Evolutionary conservation across 2,329 filamentous ascomycete genomes (phyloP), one percentile per base, ranked within the genome.

Genomic region (Keithomyces neogunnii): DNA sequence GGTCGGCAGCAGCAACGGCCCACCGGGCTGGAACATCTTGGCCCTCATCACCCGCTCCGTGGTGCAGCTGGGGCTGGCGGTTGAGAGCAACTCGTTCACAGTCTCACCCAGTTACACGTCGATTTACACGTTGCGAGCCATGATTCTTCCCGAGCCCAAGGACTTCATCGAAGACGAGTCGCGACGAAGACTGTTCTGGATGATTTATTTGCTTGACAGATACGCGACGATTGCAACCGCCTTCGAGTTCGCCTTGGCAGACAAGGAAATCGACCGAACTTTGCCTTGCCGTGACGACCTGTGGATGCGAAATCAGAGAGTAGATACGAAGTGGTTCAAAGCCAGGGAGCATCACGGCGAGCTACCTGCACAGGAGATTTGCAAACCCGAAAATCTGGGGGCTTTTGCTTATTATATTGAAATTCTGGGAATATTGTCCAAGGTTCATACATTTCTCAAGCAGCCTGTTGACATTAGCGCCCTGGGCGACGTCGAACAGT

Each of bases 141-240:
- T 91, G 73, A 84, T 92, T 3, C 73, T 96, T 0, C 87, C 89
- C 0, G 89, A 95, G 54, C 80, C 91, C 0, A 84, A 82, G 48
- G 87, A 89, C 55, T 96, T 91, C 67, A 86, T 95, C 51, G 90
- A 96, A 63, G 91, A 96, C 55, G 91, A 96, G 66, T 87, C 88
- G 42, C 77, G 90, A 31, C 79, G 91, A 31, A 77, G 91, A 30
- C 73, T 96, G 1, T 95, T 96, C 66, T 96, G 91, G 91, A 92
- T 95, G 84, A 84, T 95, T 9, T 96, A 95, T 63, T 71, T 96
- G 10, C 76, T 96, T 5, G 91, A 96, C 64, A 80, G 91, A 47
- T 96, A 95, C 63, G 89, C 89, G 1, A 96, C 90, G 0, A 85
- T 96, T 51, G 86, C 89, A 0, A 96, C 91, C 0, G 89, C 91